Evolutionary conservation across 257 asterid genomes (phyloP).

Genomic region (Orobanche coerulescens): DNA sequence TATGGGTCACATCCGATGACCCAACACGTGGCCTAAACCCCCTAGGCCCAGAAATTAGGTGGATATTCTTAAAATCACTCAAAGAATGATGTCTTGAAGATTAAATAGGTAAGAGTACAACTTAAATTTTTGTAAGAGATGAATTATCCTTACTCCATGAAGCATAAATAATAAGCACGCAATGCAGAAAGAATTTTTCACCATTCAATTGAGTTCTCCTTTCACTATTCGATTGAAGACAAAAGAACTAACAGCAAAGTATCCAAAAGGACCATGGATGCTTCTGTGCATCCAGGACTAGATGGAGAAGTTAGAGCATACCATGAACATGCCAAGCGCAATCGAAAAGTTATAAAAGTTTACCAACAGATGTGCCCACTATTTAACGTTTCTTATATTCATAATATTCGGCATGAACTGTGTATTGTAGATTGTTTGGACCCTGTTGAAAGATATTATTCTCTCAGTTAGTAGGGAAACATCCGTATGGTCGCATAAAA

Average conservation of each 20-base stretch:
- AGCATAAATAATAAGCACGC: neutral
- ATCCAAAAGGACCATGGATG: neutral
- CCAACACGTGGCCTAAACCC: too few species aligned
- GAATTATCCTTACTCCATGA: neutral
- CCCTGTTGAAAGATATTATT: neutral
- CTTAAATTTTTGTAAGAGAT: neutral
- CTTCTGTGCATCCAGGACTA: neutral
- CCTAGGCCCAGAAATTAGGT: too few species aligned
- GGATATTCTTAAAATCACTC: neutral
- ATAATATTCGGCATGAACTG: neutral
- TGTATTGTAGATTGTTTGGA: neutral
- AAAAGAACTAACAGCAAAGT: neutral
- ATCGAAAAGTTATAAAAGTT: neutral
- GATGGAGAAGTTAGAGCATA: neutral
- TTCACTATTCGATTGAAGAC: neutral
- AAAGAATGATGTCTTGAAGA: neutral
- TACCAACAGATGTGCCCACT: neutral
- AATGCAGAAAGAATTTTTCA: too few species aligned
- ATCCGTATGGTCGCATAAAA: neutral
- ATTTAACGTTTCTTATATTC: neutral
- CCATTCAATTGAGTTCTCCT: too few species aligned
- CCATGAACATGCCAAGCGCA: neutral
- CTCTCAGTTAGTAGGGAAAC: neutral
- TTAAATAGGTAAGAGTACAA: neutral
- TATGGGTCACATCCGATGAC: too few species aligned